Evolutionary conservation across 2,329 filamentous ascomycete genomes (phyloP).

Genomic region (Fusarium buxicola): DNA sequence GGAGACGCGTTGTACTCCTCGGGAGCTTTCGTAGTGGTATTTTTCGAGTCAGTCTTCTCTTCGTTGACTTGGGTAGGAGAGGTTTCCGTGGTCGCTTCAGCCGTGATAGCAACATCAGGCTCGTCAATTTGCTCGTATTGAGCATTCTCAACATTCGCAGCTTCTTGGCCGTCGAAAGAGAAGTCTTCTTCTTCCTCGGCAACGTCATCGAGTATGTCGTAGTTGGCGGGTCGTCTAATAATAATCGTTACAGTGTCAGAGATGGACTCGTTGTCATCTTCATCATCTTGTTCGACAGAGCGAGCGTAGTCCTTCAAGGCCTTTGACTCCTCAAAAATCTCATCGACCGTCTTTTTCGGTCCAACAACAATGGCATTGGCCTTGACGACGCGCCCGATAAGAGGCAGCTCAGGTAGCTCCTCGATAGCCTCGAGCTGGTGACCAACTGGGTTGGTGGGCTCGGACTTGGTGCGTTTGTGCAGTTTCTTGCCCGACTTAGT

Average conservation of each 20-base stretch:
- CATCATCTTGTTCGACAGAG: background rate
- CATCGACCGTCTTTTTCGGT: background rate
- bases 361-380: background rate
- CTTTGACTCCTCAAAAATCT: background rate
- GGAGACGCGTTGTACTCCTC: no score
- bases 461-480: slow-evolving; percentile 27
- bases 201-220: background rate
- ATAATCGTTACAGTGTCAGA: slow-evolving; percentile 11
- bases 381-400: background rate
- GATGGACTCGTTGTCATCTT: slow-evolving; percentile 3
- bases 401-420: slow-evolving; percentile 4
- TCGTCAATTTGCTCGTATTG: background rate
- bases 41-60: background rate
- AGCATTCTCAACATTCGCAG: background rate
- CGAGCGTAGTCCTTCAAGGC: background rate
- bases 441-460: background rate
- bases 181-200: background rate
- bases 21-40: no score
- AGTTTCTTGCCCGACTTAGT: slow-evolving; percentile 30
- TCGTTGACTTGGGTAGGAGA: background rate
- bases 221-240: background rate
- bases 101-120: background rate
- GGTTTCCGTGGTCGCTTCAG: no score
- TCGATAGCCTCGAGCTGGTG: slow-evolving; percentile 10
- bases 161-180: background rate